Conservation (phyloP, 805 yeast species). For the Kregervanrija fluxuum region DNA sequence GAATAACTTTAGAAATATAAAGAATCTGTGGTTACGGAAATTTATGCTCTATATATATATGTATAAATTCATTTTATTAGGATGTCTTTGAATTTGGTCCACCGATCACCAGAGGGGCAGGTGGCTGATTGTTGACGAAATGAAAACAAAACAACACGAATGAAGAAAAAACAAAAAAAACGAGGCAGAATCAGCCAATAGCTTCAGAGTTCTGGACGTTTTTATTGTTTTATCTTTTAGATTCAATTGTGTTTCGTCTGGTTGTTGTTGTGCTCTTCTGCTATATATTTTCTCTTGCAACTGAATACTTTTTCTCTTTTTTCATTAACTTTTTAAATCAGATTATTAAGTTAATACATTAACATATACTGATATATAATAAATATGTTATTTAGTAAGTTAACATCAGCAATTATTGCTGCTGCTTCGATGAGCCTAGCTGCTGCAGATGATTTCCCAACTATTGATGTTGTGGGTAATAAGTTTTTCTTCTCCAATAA, state of each 20-base stretch:
- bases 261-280: neutral
- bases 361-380: too few species aligned
- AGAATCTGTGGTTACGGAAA: too few species aligned
- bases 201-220: too few species aligned
- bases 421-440: slow-evolving; percentile 20
- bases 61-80: too few species aligned
- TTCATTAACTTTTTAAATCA: neutral
- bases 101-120: too few species aligned
- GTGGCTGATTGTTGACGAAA: neutral
- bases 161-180: neutral
- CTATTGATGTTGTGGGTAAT: slow-evolving; percentile 69
- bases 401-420: slow-evolving; percentile 8
- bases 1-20: too few species aligned
- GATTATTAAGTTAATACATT: neutral
- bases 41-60: too few species aligned
- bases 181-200: too few species aligned
- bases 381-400: slow-evolving; percentile 8
- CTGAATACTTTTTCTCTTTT: neutral
- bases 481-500: slow-evolving; percentile 71
- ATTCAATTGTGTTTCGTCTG: neutral
- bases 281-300: neutral
- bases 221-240: neutral
- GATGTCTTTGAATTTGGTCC: too few species aligned
- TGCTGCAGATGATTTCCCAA: slow-evolving; percentile 43
- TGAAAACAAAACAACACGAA: neutral